Evolutionary conservation across 495 filamentous ascomycete species (phyloP).

Genomic region (Xylona heveae): DNA sequence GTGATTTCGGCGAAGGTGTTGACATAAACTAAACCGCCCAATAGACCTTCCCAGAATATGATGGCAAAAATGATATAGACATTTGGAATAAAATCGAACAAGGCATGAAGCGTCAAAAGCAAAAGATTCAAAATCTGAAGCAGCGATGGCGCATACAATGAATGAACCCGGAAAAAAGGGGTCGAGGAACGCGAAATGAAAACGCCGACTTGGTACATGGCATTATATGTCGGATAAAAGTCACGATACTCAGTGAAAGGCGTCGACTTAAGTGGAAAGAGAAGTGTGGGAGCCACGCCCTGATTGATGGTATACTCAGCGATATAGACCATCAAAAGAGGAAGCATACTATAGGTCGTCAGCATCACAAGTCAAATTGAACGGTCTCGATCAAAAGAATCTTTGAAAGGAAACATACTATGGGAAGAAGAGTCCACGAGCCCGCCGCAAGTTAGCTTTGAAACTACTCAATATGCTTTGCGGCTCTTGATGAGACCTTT

Average conservation of each 20-base stretch:
- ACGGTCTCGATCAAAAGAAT: background rate
- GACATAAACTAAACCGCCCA: slow-evolving; percentile 83
- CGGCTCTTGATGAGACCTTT: no score
- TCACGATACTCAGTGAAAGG: slow-evolving; percentile 66
- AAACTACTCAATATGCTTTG: slow-evolving; percentile 16
- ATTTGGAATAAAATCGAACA: slow-evolving; percentile 59
- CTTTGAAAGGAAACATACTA: slow-evolving; percentile 27
- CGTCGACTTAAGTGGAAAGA: slow-evolving; percentile 55
- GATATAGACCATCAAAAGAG: slow-evolving; percentile 76
- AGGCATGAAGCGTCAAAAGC: slow-evolving; percentile 49
- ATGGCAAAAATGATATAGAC: slow-evolving; percentile 66
- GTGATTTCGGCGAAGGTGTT: slow-evolving; percentile 88
- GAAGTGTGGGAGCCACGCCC: slow-evolving; percentile 68
- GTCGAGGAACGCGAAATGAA: slow-evolving; percentile 83
- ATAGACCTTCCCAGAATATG: slow-evolving; percentile 87
- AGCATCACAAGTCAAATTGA: background rate
- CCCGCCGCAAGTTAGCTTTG: slow-evolving; percentile 26
- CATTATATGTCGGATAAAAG: slow-evolving; percentile 86
- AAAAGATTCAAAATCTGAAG: slow-evolving; percentile 64
- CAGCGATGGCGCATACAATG: slow-evolving; percentile 64
- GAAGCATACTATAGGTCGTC: slow-evolving; percentile 46
- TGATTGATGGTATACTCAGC: slow-evolving; percentile 95
- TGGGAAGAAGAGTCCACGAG: slow-evolving; percentile 37
- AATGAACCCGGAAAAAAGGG: slow-evolving; percentile 62
- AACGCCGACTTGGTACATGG: slow-evolving; percentile 84